These are phyloP conservation scores for Elaeis oleifera DNA, from an alignment of 202 grass and related monocot genomes.

Conservation along the genomic window DNA sequence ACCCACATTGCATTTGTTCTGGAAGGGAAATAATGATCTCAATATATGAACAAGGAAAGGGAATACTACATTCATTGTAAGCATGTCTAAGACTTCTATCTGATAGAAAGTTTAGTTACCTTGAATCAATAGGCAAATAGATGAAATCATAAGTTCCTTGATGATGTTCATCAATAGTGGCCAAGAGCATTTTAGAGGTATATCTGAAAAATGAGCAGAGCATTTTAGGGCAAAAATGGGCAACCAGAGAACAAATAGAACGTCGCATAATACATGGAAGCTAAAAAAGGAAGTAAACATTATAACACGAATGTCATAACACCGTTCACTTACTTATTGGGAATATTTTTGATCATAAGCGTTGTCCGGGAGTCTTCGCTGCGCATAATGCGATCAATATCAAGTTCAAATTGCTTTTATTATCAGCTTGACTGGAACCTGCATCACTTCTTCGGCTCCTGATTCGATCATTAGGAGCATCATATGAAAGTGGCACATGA, in stretches of 20 bases:
- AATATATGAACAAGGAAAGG: constrained; percentile 3
- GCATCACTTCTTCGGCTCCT: constrained; percentile 60
- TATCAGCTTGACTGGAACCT: constrained; percentile 61
- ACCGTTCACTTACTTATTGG: constrained; percentile 64
- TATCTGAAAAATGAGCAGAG: constrained; percentile 37
- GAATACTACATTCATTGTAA: neutral
- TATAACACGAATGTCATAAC: constrained; percentile 10
- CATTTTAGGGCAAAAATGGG: constrained; percentile 3
- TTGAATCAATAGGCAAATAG: constrained; percentile 96
- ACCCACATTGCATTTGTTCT: constrained; percentile 98
- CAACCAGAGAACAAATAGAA: neutral
- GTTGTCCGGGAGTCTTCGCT: constrained; percentile 74
- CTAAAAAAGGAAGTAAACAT: neutral
- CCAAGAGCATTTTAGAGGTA: constrained; percentile 96
- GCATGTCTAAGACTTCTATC: constrained; percentile 7
- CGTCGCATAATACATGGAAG: too few relatives aligned
- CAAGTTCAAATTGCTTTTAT: constrained; percentile 87
- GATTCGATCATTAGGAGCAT: constrained; percentile 54
- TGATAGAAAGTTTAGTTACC: constrained; percentile 36
- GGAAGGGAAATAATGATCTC: constrained; percentile 24
- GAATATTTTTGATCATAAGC: constrained; percentile 96
- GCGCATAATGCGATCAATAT: constrained; percentile 70
- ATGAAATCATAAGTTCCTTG: constrained; percentile 89
- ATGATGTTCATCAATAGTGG: constrained; percentile 87
- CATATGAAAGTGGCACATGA: constrained; percentile 35